Percentiles rank a stretch among this genome's conserved stretches.
Evolutionary conservation across 441 rosid species (phyloP).

Genomic region (Aleurites moluccanus): DNA sequence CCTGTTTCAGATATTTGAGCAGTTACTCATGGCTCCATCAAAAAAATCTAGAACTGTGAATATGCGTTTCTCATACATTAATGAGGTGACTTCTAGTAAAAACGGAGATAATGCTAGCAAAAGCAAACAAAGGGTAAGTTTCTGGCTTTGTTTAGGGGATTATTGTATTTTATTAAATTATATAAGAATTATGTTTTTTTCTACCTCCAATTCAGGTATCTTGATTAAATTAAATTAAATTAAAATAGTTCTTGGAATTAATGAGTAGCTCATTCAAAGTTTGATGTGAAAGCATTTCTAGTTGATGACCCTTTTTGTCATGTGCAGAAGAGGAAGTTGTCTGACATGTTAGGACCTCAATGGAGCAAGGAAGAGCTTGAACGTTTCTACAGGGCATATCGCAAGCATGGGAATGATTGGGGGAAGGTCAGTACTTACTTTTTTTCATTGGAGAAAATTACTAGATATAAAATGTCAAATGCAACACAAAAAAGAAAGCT

Average conservation of each 20-base stretch:
- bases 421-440: slow-evolving; percentile 53
- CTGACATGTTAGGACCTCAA: slow-evolving; percentile 86
- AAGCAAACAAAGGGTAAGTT: slow-evolving; percentile 64
- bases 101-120: slow-evolving; percentile 52
- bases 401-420: slow-evolving; percentile 88
- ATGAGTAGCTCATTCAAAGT: neutral
- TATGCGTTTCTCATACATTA: slow-evolving; percentile 49
- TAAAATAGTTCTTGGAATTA: neutral
- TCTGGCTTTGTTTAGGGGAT: slow-evolving; percentile 10
- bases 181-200: neutral
- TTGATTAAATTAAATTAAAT: neutral
- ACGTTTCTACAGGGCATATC: slow-evolving; percentile 77
- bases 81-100: slow-evolving; percentile 51
- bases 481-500: neutral
- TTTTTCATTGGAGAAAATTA: neutral
- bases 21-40: slow-evolving; percentile 69
- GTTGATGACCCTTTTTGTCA: neutral
- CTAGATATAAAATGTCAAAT: neutral
- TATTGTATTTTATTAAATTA: neutral
- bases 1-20: slow-evolving; percentile 32
- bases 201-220: neutral
- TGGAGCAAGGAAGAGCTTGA: slow-evolving; percentile 90
- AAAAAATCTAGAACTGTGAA: slow-evolving; percentile 58
- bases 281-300: neutral
- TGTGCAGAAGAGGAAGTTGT: slow-evolving; percentile 62